Evolutionary conservation across 805 yeast species (phyloP), one percentile per base, ranked within the genome.

Genomic region (Yamadazyma phyllophila): DNA sequence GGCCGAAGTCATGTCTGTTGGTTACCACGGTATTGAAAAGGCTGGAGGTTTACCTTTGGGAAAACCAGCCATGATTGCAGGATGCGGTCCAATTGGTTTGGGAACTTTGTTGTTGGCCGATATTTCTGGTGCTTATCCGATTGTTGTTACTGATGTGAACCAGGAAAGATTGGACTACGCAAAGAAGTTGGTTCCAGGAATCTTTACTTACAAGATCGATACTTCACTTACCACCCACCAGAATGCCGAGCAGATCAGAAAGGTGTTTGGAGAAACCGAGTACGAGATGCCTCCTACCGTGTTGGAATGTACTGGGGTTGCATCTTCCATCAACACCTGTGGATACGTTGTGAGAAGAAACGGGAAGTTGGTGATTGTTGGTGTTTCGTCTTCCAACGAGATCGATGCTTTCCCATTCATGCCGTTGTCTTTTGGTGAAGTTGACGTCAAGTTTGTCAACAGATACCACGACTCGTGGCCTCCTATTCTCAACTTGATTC

Each of bases 41-140:
- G 58, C 60, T 4, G 45, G 51, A 41, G 46, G 51, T 36, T 36
- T 53, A 44, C 55, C 55, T 2, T 37, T 53, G 45, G 52, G 63
- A 38, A 47, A 55, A 44, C 53, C 60, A 12, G 50, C 49, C 20
- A 44, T 59, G 49, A 51, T 60, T 45, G 58, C 58, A 12, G 65
- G 65, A 2, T 57, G 60, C 31, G 65, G 65, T 15, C 65, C 65
- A n/a, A 59, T 60, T 41, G 65, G 65, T 17, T 56, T 59, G 41
- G 58, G 54, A n/a, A 53, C 60, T 12, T 47, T 55, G 36, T 40
- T 51, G 13, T 44, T 59, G 17, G 61, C 62, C 15, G 54, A 53
- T 24, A 51, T 51, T 24, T 49, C 58, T 3, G 65, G 65, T 6
- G 61, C 61, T 8, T 50, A 39, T 39, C 60, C 59, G 13, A 51